Conservation (phyloP, 306 rosid species). For the Sicyos baderoa region DNA sequence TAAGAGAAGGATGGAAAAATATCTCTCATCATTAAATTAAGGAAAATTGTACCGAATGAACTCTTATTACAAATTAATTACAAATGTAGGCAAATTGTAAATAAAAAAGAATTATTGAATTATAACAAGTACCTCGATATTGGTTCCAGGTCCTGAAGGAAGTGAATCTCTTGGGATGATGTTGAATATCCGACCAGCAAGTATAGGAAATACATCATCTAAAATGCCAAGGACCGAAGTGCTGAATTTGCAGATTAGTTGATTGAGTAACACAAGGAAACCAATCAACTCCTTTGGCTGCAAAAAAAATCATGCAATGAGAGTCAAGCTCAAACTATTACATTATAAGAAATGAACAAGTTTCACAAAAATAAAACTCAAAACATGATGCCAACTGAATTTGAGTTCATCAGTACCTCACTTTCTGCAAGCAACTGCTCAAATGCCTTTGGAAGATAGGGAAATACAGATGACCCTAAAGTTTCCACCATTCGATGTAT, state of each 20-base stretch:
- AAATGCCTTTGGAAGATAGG: constrained; percentile 85
- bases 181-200: constrained; percentile 61
- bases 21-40: neutral
- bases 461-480: constrained; percentile 77
- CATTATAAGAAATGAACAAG: neutral
- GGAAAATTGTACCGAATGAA: too few relatives aligned
- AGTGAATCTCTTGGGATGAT: constrained; percentile 64
- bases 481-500: constrained; percentile 98
- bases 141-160: constrained; percentile 74
- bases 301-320: constrained; percentile 18
- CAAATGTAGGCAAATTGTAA: too few relatives aligned
- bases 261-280: constrained; percentile 76
- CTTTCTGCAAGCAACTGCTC: constrained; percentile 80
- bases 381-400: constrained; percentile 9
- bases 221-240: constrained; percentile 55
- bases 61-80: too few relatives aligned
- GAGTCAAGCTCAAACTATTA: neutral
- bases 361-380: neutral
- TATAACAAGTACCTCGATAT: constrained; percentile 54
- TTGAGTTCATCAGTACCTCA: constrained; percentile 47
- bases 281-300: constrained; percentile 89
- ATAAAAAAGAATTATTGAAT: neutral
- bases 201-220: constrained; percentile 76
- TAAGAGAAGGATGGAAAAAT: neutral
- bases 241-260: constrained; percentile 88